phyloP scores from a whole-genome alignment of 352 stramenopile species.

The Globisporangium apiculatum region DNA sequence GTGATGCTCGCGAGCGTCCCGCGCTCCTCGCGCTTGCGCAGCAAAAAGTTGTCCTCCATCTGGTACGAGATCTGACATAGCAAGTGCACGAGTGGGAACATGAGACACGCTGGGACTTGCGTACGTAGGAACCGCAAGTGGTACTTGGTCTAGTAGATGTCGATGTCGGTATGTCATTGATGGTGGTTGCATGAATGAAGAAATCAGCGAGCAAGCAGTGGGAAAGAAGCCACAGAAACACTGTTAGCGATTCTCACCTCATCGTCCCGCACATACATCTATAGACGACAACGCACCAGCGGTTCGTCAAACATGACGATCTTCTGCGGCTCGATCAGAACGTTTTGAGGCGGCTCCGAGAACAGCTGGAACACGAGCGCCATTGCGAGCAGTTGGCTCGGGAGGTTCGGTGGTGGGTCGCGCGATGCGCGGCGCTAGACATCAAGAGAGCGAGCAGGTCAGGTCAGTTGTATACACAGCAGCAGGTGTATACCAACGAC shows the following conservation, averaged over 20 bases:
- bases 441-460: too few species aligned
- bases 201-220: too few species aligned
- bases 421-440: constrained; percentile 48
- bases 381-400: constrained; percentile 78
- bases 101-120: constrained; percentile 68
- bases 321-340: constrained; percentile 71
- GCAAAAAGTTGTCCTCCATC: constrained; percentile 77
- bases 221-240: constrained; percentile 2
- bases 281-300: constrained; percentile 39
- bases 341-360: constrained; percentile 74
- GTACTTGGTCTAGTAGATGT: constrained; percentile 62
- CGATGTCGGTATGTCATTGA: too few species aligned
- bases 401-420: constrained; percentile 68
- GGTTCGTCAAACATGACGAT: constrained; percentile 82
- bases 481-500: constrained; percentile 1
- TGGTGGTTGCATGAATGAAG: too few species aligned
- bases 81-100: constrained; percentile 81
- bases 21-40: constrained; percentile 77
- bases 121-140: constrained; percentile 74
- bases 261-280: too few species aligned
- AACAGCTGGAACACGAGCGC: constrained; percentile 81
- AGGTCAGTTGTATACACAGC: constrained; percentile 5
- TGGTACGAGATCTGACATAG: constrained; percentile 87
- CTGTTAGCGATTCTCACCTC: too few species aligned
- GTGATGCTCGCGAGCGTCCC: constrained; percentile 68